phyloP scores from a whole-genome alignment of 1,139 yeast genomes.

The Meyerozyma athensensis region DNA sequence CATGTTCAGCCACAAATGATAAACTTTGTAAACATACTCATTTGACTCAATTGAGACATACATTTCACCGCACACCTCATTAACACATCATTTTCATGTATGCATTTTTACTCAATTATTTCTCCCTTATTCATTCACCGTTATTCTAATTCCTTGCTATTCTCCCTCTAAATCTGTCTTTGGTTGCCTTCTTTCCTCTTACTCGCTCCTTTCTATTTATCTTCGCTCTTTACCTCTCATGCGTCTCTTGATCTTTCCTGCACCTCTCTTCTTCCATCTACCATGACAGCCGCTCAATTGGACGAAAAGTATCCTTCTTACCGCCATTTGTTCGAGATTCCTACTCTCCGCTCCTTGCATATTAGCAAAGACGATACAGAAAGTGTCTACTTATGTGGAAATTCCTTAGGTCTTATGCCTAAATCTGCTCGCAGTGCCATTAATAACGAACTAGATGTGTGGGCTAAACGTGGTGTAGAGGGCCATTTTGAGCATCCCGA shows the following conservation, averaged over 20 bases:
- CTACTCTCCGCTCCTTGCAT: slow-evolving; percentile 55
- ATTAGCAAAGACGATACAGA: slow-evolving; percentile 15
- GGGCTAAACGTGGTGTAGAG: slow-evolving; percentile 78
- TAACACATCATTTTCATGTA: too few species aligned
- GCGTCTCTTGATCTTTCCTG: background rate
- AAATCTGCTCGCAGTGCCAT: slow-evolving; percentile 53
- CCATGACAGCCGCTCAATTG: background rate
- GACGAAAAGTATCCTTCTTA: background rate
- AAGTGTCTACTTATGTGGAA: slow-evolving; percentile 74
- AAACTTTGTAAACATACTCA: too few species aligned
- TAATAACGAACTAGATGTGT: slow-evolving; percentile 66
- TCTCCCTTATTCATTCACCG: too few species aligned
- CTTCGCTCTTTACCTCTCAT: background rate
- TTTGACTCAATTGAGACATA: too few species aligned
- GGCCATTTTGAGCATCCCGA: slow-evolving; percentile 73
- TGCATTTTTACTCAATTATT: too few species aligned
- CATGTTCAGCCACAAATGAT: too few species aligned
- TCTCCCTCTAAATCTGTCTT: too few species aligned
- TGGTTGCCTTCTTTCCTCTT: too few species aligned
- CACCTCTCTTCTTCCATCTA: background rate
- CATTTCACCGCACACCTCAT: too few species aligned
- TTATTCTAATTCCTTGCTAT: too few species aligned
- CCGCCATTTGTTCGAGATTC: slow-evolving; percentile 46
- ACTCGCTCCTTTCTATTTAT: background rate
- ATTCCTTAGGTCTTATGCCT: slow-evolving; percentile 91